Evolutionary conservation across 495 filamentous ascomycete genomes (phyloP), one percentile per base, ranked within the genome.

Genomic region (Penicillium angulare): DNA sequence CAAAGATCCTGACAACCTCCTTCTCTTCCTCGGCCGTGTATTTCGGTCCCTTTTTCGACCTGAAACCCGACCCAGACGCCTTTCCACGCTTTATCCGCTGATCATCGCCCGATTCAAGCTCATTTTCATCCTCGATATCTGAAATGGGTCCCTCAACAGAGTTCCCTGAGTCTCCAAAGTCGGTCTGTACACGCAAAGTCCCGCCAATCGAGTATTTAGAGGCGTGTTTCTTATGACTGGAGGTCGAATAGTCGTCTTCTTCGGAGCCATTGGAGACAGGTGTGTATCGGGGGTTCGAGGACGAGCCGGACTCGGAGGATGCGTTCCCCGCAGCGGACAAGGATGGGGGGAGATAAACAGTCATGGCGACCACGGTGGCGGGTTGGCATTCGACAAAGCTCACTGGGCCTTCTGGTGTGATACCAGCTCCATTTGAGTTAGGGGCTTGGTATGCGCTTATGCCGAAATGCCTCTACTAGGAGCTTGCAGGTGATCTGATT

Each of bases 21-120:
- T 65, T 68, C 61, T 95, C 91, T 61, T 95, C 89, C 27, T 89
- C 83, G 0, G 72, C 68, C 3, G 89, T 92, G 61, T 89, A 96
- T 38, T 63, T 53, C 43, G 34, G 57, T 34, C 36, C 50, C 23
- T 50, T 33, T 0, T 46, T 31, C 8, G 27, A 31, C 5, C 27
- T 31, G 8, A 12, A 31, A 9, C 27, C 27, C 5, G 27, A 31
- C 27, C 27, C 13, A 2, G 27, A 6, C 8, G 27, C 27, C 46
- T 10, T 26, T 48, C 13, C 43, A 16, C 52, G 51, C 23, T 61
- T 66, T 15, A 50, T 42, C 42, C 62, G 57, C 13, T 59, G 32
- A 43, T 70, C 70, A n/a, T 60, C 62, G 7, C 59, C 60, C 5
- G 69, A 61, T 18, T 72, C 58, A 44, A 68, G 71, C 17, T 47